These are phyloP conservation scores for Dothistroma septosporum DNA, from an alignment of 2,329 filamentous ascomycete species.

Conservation along the genomic window DNA sequence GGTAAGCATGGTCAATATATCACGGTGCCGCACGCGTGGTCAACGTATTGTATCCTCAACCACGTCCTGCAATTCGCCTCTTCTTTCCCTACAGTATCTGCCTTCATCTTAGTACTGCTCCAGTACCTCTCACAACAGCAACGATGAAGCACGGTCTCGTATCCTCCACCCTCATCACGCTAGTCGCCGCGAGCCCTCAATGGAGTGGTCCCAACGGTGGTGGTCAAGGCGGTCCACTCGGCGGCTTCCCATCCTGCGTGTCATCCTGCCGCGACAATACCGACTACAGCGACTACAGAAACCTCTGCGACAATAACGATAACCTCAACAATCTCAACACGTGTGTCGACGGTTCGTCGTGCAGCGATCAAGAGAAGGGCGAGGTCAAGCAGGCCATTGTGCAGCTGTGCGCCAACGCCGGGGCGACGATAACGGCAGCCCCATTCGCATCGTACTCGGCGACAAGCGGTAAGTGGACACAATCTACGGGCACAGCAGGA, in stretches of 20 bases:
- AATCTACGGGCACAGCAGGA: background rate
- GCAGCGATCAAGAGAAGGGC: constrained; percentile 25
- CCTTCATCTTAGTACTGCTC: background rate
- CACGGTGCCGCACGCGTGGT: background rate
- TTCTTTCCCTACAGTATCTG: background rate
- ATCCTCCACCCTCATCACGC: constrained; percentile 15
- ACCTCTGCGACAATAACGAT: constrained; percentile 22
- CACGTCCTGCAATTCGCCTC: background rate
- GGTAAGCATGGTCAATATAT: background rate
- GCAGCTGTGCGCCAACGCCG: constrained; percentile 29
- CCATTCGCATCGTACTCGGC: constrained; percentile 26
- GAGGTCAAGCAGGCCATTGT: constrained; percentile 27
- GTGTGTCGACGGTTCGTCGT: constrained; percentile 24
- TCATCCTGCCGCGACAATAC: constrained; percentile 13
- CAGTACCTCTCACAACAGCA: background rate
- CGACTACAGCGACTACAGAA: constrained; percentile 14
- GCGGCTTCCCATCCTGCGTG: constrained; percentile 17
- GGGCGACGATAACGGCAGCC: constrained; percentile 22
- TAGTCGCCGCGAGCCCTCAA: constrained; percentile 18
- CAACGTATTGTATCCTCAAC: background rate
- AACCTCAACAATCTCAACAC: constrained; percentile 22
- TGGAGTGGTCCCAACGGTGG: constrained; percentile 5
- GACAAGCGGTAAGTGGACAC: constrained; percentile 24
- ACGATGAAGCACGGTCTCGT: constrained; percentile 15
- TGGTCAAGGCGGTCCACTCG: constrained; percentile 13